A percentile compares a stretch with the other conserved stretches of the same genome.
These are phyloP conservation scores for Triadica sebifera DNA, from an alignment of 345 rosid genomes.

Conservation along the genomic window DNA sequence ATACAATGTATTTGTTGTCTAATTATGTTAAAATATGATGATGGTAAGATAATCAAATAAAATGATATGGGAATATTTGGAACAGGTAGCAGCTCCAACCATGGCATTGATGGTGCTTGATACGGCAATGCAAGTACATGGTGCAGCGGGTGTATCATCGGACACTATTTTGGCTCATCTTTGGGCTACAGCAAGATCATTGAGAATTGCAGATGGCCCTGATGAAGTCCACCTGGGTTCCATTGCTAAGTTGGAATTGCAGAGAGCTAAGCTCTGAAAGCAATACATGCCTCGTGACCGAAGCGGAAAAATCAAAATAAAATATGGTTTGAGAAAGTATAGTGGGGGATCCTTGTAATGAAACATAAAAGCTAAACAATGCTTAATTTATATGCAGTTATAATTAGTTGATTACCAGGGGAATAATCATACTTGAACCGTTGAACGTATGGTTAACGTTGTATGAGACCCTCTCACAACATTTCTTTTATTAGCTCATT, in stretches of 20 bases:
- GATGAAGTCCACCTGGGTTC: conserved; percentile 96
- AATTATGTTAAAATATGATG: neutral
- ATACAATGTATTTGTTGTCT: neutral
- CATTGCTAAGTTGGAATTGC: conserved; percentile 77
- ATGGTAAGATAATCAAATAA: neutral
- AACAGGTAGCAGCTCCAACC: conserved; percentile 92
- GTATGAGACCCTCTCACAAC: too few species aligned
- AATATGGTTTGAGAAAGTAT: neutral
- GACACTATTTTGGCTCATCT: conserved; percentile 82
- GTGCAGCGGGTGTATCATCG: conserved; percentile 75
- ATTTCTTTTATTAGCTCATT: too few species aligned
- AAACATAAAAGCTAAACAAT: neutral
- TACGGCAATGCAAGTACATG: conserved; percentile 89
- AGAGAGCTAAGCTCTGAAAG: conserved; percentile 66
- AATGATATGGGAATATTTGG: neutral
- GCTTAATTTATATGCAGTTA: neutral
- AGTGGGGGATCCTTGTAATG: neutral
- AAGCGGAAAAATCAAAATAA: neutral
- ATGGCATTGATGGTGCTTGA: conserved; percentile 88
- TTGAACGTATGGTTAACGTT: too few species aligned
- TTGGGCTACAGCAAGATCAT: conserved; percentile 84
- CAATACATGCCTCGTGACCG: neutral
- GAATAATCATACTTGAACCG: too few species aligned
- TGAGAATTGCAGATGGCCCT: conserved; percentile 85
- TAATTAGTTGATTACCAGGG: too few species aligned